Conservation (phyloP, 495 filamentous ascomycete genomes). For the Daldinia decipiens region DNA sequence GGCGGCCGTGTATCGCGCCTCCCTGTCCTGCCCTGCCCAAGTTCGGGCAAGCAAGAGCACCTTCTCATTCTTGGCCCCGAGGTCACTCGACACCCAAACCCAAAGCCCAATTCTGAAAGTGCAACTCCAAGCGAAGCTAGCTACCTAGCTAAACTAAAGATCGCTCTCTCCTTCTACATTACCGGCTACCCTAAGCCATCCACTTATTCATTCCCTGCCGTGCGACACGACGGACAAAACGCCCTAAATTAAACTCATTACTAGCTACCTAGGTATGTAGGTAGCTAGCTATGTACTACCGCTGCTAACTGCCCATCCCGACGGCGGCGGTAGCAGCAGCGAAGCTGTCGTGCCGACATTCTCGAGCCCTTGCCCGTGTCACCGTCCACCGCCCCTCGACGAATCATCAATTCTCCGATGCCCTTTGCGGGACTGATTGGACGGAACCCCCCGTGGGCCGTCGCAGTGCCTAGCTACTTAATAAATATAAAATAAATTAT, state of each 20-base stretch:
- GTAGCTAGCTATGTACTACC: no score
- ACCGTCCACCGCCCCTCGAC: constrained; percentile 30
- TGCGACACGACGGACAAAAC: not conserved
- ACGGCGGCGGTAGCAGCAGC: not conserved
- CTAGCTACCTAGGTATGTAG: not conserved
- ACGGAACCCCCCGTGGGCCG: not conserved
- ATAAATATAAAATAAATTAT: constrained; percentile 5
- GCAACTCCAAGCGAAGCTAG: constrained; percentile 3
- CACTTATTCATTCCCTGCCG: not conserved
- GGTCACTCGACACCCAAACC: not conserved
- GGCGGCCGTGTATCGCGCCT: not conserved
- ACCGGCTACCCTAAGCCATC: no score
- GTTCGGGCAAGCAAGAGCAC: constrained; percentile 3
- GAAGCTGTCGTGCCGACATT: not conserved
- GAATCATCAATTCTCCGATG: constrained; percentile 48
- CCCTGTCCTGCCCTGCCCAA: not conserved
- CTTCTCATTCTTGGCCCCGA: not conserved
- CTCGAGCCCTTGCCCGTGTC: constrained; percentile 27
- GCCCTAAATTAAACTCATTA: not conserved
- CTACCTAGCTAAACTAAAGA: not conserved
- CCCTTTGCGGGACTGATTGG: not conserved
- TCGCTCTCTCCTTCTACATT: not conserved
- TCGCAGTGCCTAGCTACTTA: not conserved
- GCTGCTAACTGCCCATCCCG: not conserved
- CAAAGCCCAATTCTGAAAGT: not conserved